Percentiles rank a stretch among this genome's conserved stretches.
Conservation (phyloP, 495 filamentous ascomycete species). For the Choiromyces venosus region DNA sequence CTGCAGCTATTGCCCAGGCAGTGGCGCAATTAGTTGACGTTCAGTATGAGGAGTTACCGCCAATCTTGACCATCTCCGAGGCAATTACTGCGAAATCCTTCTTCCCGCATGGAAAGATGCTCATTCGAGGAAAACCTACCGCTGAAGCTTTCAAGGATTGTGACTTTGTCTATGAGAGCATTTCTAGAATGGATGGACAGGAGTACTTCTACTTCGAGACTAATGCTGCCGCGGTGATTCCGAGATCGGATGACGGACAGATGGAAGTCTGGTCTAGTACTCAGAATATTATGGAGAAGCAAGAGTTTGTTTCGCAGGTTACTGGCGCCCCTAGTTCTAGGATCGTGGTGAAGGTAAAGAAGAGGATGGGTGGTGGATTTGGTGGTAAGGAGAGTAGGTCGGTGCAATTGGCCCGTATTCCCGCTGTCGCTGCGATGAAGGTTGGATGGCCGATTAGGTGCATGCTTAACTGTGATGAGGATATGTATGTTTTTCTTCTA, state of each 20-base stretch:
- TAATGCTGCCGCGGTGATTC: conserved; percentile 44
- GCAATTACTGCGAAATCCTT: conserved; percentile 46
- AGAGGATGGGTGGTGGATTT: conserved; percentile 46
- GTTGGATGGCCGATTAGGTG: conserved; percentile 43
- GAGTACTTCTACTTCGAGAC: conserved; percentile 49
- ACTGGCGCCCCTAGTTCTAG: conserved; percentile 46
- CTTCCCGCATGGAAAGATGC: conserved; percentile 37
- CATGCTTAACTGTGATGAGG: conserved; percentile 48
- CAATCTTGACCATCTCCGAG: conserved; percentile 50
- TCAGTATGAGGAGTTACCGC: conserved; percentile 44
- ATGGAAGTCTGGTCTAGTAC: conserved; percentile 47
- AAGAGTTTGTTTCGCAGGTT: conserved; percentile 46
- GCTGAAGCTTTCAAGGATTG: conserved; percentile 43
- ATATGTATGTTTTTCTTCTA: conserved; percentile 43
- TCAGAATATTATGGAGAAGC: conserved; percentile 47
- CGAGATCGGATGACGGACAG: conserved; percentile 43
- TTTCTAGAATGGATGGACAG: conserved; percentile 46
- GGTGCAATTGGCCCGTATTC: conserved; percentile 43
- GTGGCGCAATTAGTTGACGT: conserved; percentile 43
- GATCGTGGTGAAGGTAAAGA: conserved; percentile 46
- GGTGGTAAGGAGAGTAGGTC: conserved; percentile 46
- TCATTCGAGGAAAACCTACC: conserved; percentile 44
- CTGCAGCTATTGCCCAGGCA: conserved; percentile 43
- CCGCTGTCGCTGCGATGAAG: conserved; percentile 47
- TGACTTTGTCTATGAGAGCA: conserved; percentile 43